Evolutionary conservation across 805 yeast species (phyloP).

Genomic region (Barnettozyma siamensis): DNA sequence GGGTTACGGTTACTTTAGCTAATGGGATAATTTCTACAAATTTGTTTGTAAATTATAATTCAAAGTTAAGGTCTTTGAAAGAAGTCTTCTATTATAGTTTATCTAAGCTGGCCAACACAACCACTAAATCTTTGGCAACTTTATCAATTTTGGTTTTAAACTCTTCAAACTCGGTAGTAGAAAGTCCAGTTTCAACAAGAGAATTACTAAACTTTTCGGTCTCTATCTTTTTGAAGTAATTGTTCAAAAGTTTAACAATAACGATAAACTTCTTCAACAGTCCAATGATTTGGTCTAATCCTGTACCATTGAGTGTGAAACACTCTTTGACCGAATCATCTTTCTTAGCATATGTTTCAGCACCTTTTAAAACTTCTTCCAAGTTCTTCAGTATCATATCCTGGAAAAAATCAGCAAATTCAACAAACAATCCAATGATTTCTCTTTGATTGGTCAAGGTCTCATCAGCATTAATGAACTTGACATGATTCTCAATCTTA

Average conservation of each 20-base stretch:
- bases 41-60: too few species aligned
- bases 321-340: neutral
- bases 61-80: too few species aligned
- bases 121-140: neutral
- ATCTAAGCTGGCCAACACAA: neutral
- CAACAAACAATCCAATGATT: conserved; percentile 7
- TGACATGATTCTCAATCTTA: conserved; percentile 7
- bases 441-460: conserved; percentile 9
- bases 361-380: conserved; percentile 7
- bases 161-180: neutral
- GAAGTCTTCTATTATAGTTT: neutral
- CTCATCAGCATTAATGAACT: conserved; percentile 10
- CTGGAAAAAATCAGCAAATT: conserved; percentile 9
- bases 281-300: neutral
- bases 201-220: neutral
- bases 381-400: conserved; percentile 8
- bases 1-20: too few species aligned
- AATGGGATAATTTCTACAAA: too few species aligned
- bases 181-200: neutral
- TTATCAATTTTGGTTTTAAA: conserved; percentile 1
- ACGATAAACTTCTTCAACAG: conserved; percentile 3
- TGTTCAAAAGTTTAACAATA: neutral
- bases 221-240: conserved; percentile 2
- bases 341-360: neutral
- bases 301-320: neutral